Percentiles rank a stretch among this genome's conserved stretches.
phyloP scores from a whole-genome alignment of 805 yeast species.

The Barnettozyma wickerhamii region DNA sequence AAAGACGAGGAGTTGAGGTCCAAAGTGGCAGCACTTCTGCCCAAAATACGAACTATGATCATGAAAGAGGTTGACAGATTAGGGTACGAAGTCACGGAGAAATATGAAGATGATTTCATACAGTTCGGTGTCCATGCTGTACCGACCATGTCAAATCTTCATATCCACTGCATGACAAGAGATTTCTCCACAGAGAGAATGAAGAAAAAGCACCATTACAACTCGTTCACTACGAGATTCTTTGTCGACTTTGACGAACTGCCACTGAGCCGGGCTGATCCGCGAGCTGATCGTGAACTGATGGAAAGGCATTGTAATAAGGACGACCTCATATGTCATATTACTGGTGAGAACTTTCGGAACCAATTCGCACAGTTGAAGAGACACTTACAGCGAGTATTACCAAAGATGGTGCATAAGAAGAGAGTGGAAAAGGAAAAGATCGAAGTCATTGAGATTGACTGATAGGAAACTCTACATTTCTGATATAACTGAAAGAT shows the following conservation, averaged over 20 bases:
- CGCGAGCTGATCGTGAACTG: slow-evolving; percentile 34
- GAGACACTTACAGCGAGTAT: slow-evolving; percentile 37
- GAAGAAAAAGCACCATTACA: slow-evolving; percentile 64
- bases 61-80: slow-evolving; percentile 13
- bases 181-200: slow-evolving; percentile 53
- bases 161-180: slow-evolving; percentile 65
- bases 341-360: slow-evolving; percentile 37
- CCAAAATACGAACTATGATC: slow-evolving; percentile 12
- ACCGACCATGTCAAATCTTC: slow-evolving; percentile 68
- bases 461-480: background rate
- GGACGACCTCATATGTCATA: slow-evolving; percentile 36
- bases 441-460: slow-evolving; percentile 2
- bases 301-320: slow-evolving; percentile 33
- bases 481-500: background rate
- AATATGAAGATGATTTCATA: slow-evolving; percentile 26
- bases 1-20: slow-evolving; percentile 28
- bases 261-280: slow-evolving; percentile 40
- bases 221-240: slow-evolving; percentile 63
- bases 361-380: slow-evolving; percentile 41
- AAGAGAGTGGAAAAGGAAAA: background rate
- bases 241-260: slow-evolving; percentile 53
- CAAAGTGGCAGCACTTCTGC: slow-evolving; percentile 14
- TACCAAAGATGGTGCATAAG: slow-evolving; percentile 13
- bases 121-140: slow-evolving; percentile 63
- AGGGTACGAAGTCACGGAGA: slow-evolving; percentile 18